A percentile compares a stretch with the other conserved stretches of the same genome.
These are phyloP conservation scores for Herpetospermum pedunculosum DNA, from an alignment of 306 rosid genomes.

Conservation along the genomic window DNA sequence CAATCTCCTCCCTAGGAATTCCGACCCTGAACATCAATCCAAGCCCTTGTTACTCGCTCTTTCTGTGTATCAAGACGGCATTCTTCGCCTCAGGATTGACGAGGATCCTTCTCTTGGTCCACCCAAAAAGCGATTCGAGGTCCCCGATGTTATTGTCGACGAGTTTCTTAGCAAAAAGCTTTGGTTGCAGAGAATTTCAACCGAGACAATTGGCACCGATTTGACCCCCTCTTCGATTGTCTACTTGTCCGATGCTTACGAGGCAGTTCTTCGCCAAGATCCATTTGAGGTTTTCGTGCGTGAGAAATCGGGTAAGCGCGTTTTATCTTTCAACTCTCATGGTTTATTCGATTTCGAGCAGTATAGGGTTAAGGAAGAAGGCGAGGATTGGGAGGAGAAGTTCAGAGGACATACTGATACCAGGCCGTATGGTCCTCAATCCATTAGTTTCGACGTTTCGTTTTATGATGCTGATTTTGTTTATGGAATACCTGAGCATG, in stretches of 20 bases:
- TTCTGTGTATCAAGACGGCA: constrained; percentile 48
- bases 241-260: constrained; percentile 46
- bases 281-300: constrained; percentile 84
- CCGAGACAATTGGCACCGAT: constrained; percentile 34
- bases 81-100: constrained; percentile 76
- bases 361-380: constrained; percentile 44
- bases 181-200: constrained; percentile 46
- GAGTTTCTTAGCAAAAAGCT: constrained; percentile 43
- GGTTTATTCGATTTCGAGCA: constrained; percentile 88
- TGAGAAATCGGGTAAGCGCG: constrained; percentile 42
- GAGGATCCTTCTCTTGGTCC: constrained; percentile 48
- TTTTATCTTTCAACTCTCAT: constrained; percentile 66
- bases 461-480: constrained; percentile 71
- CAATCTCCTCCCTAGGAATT: constrained; percentile 30
- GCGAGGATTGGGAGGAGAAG: constrained; percentile 70
- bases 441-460: constrained; percentile 80
- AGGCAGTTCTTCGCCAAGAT: constrained; percentile 71
- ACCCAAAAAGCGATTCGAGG: constrained; percentile 63
- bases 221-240: constrained; percentile 36
- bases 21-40: constrained; percentile 19
- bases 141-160: constrained; percentile 63
- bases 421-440: constrained; percentile 85
- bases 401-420: constrained; percentile 58
- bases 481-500: constrained; percentile 89
- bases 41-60: constrained; percentile 62